These are phyloP conservation scores for Handroanthus guayacan DNA, from an alignment of 257 asterid genomes.

Conservation along the genomic window DNA sequence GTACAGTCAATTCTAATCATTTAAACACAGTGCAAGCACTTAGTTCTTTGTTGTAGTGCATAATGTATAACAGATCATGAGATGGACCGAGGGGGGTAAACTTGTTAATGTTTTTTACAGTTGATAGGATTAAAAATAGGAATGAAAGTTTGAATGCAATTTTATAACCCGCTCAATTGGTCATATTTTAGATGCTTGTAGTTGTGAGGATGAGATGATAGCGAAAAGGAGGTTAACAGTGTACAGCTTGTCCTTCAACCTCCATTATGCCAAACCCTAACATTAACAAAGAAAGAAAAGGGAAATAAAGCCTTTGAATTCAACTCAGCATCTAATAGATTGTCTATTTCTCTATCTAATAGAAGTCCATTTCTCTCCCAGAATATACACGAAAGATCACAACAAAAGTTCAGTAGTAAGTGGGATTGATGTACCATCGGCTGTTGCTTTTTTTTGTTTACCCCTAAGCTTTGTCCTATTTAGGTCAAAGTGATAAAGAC, in stretches of 20 bases:
- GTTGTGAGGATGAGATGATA: background rate
- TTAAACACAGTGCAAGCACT: background rate
- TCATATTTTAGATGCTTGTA: background rate
- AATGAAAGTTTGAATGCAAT: background rate
- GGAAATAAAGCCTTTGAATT: background rate
- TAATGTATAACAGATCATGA: slow-evolving; percentile 3
- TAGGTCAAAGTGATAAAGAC: slow-evolving; percentile 63
- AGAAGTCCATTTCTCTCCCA: slow-evolving; percentile 20
- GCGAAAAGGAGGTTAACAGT: background rate
- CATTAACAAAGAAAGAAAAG: slow-evolving; percentile 2
- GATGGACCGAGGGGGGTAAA: slow-evolving; percentile 10
- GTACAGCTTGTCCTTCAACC: background rate
- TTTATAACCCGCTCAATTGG: background rate
- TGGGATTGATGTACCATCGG: background rate
- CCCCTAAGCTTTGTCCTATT: slow-evolving; percentile 13
- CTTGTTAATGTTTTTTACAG: slow-evolving; percentile 14
- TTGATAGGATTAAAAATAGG: slow-evolving; percentile 23
- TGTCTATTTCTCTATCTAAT: slow-evolving; percentile 7
- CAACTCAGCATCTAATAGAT: background rate
- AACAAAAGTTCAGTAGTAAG: background rate
- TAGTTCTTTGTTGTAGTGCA: background rate
- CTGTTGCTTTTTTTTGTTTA: background rate
- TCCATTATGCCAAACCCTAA: slow-evolving; percentile 2
- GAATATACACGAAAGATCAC: background rate
- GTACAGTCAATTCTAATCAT: background rate